Evolutionary conservation across 1,284 basidiomycete species (phyloP), one percentile per base, ranked within the genome.

Genomic region (Apiotrichum gamsii): DNA sequence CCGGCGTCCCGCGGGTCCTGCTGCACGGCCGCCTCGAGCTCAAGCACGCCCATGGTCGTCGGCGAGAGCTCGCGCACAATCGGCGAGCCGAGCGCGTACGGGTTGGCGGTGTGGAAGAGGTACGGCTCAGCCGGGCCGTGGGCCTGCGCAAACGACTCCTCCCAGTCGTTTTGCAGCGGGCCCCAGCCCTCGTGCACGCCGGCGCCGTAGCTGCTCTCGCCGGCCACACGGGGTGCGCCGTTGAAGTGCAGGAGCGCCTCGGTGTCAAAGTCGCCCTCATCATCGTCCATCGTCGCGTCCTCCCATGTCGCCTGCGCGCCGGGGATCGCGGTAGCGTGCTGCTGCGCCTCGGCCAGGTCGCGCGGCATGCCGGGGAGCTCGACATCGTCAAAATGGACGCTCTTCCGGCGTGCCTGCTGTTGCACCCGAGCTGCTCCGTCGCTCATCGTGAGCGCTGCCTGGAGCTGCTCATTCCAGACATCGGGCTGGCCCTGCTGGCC

Each of bases 1-100:
- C 73, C 62, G 0, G 87, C 83, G 54, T 87, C 80, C 1, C 70
- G 75, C 31, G 85, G 83, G 58, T 91, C 80, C 34, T 78, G 78
- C 65, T 95, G 89, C 9, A 95, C 90, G 8, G 79, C 80, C 4
- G 91, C 93, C 73, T 98, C 94, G 23, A 91, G 78, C 69, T 93
- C 87, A 15, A 97, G 77, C 6, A 91, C 82, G 55, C 79, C 87
- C 54, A 63, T 65, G 11, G 61, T 46, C 10, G 65, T 67, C 0
- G 63, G 65, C 1, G 67, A 70, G 16, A 56, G 51, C 32, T 51
- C 46, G 34, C 49, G 49, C 40, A 78, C 67, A 60, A 80, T 68
- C 19, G 68, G 56, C 67, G 84, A 81, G 51, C 82, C 76, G 51
- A 75, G 73, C n/a, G 60, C 33, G 72, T 90, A 94, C 13, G 89